Evolutionary conservation across 1,284 basidiomycete genomes (phyloP), one percentile per base, ranked within the genome.

Genomic region (Cutaneotrichosporon sp.): DNA sequence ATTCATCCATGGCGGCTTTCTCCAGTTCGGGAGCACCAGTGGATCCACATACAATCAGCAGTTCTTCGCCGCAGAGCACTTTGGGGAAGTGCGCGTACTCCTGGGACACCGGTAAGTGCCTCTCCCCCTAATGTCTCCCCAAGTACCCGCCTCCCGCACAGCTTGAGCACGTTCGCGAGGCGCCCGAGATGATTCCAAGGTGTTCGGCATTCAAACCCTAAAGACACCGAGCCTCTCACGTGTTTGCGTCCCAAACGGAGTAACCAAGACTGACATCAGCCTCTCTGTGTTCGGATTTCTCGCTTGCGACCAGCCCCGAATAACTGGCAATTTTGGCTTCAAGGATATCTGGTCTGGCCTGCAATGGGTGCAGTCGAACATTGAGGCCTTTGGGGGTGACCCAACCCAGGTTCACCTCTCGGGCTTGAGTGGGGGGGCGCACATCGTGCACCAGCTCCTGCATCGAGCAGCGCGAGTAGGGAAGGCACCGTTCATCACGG

Each of bases 1-100:
- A 2, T 88, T 86, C 69, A 83, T 87, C 33, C 86, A 88, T 55
- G 86, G 86, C 50, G 87, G 86, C 12, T 88, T 86, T 65, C 78
- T 88, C n/a, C 86, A 88, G 66, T 88, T 86, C 59, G 86, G 86
- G 3, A 33, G 85, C 82, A 11, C 87, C 82, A 64, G 75, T 71
- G 24, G 68, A 82, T 16, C 74, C 63, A 39, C 72, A 71, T 49
- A 69, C 58, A 68, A 67, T 52, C 86, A 87, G 66, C 82, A 84
- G 4, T 85, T 87, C 64, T 84, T 81, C 64, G 75, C 85, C 25
- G 76, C 84, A 2, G 80, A 81, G 37, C 81, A 82, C 54, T 79
- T 81, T 24, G 78, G 78, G 10, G 84, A 87, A 67, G 79, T 88
- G 6, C 83, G 83, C 77, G 82, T 88, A 8, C 52, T 68, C 12